Evolutionary conservation across 306 rosid genomes (phyloP).

Genomic region (Pyrus betulifolia): DNA sequence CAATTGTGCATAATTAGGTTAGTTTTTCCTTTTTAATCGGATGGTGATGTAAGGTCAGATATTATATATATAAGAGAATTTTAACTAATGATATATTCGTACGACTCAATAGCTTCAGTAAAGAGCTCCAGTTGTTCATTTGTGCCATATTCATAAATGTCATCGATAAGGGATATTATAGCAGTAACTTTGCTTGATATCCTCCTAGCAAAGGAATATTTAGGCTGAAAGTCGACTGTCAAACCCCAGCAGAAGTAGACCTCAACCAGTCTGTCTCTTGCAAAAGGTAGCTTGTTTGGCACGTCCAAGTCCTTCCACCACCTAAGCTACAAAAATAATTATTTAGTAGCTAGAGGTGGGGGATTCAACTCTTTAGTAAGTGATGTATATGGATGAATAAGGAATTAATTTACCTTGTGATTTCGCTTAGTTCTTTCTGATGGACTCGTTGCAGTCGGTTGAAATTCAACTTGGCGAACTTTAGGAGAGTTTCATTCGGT

Average conservation of each 20-base stretch:
- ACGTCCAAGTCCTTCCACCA: conserved; percentile 50
- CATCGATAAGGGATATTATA: neutral
- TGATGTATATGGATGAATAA: neutral
- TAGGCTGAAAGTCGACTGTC: conserved; percentile 17
- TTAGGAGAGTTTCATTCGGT: conserved; percentile 15
- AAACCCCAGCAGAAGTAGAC: conserved; percentile 35
- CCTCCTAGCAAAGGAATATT: conserved; percentile 20
- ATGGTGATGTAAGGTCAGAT: too few species aligned
- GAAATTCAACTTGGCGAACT: conserved; percentile 39
- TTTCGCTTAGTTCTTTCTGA: conserved; percentile 18
- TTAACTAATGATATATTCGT: too few species aligned
- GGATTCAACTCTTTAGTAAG: too few species aligned
- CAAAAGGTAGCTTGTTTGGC: conserved; percentile 13
- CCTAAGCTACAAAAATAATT: neutral
- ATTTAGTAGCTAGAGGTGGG: neutral
- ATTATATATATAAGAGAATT: too few species aligned
- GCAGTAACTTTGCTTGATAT: neutral
- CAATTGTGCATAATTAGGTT: accelerated
- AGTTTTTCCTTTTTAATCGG: too few species aligned
- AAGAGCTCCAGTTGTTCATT: neutral
- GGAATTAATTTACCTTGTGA: conserved; percentile 13
- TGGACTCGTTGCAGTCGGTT: conserved; percentile 33
- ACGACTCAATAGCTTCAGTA: neutral
- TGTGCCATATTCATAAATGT: accelerated
- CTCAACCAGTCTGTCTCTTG: conserved; percentile 38